Evolutionary conservation across 208 protist genomes (phyloP).

Genomic region (Leishmania arabica): DNA sequence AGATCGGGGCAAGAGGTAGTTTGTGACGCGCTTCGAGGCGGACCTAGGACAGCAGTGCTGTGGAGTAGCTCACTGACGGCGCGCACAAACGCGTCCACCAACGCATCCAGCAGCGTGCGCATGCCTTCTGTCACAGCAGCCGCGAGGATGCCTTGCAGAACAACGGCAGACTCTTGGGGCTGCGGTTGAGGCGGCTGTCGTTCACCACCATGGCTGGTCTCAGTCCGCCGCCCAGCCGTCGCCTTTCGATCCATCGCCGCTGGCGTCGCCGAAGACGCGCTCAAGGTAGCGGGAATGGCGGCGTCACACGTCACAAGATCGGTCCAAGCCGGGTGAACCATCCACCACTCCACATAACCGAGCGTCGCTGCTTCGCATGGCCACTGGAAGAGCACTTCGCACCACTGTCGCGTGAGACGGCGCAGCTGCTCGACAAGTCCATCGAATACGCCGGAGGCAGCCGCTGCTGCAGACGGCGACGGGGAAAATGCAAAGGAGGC

Average conservation of each 20-base stretch:
- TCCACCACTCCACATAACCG: conserved; percentile 66
- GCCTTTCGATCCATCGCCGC: not conserved
- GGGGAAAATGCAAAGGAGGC: not conserved
- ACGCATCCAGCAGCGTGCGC: conserved; percentile 13
- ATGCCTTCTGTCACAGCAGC: conserved; percentile 12
- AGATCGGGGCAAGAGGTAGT: not conserved
- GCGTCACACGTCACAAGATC: not conserved
- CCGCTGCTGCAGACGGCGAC: not conserved
- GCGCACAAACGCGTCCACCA: conserved; percentile 21
- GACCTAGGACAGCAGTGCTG: not conserved
- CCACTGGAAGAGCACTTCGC: conserved; percentile 36
- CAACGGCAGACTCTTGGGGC: not conserved
- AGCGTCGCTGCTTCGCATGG: conserved; percentile 33
- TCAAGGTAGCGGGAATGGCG: not conserved
- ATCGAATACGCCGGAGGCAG: not conserved
- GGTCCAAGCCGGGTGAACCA: conserved; percentile 33
- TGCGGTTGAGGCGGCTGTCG: not conserved
- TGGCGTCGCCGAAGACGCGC: not conserved
- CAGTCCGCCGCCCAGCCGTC: not conserved
- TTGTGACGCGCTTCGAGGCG: not conserved
- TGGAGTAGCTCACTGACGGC: conserved; percentile 22
- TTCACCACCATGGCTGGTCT: not conserved
- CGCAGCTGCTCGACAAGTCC: conserved; percentile 5
- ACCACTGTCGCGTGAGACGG: conserved; percentile 22
- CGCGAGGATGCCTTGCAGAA: conserved; percentile 14